phyloP scores from a whole-genome alignment of 2,329 filamentous ascomycete species.

The Leptographium procerum region DNA sequence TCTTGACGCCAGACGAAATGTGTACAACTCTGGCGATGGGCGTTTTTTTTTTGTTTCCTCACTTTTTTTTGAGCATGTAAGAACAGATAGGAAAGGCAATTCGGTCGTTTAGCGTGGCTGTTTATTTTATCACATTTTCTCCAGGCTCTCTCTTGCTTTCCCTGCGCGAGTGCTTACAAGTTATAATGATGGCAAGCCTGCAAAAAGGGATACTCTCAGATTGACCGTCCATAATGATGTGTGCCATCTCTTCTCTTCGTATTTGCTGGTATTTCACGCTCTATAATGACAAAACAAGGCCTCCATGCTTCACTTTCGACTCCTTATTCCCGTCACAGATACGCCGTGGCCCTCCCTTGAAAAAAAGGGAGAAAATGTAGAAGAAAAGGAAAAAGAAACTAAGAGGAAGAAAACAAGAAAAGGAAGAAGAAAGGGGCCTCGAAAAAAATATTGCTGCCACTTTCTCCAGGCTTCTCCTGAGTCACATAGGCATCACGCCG shows the following conservation, averaged over 20 bases:
- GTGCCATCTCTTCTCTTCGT: background rate
- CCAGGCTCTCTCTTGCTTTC: too few species aligned
- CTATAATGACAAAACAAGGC: background rate
- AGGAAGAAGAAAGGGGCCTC: background rate
- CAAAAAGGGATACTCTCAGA: too few species aligned
- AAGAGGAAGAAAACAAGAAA: background rate
- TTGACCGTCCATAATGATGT: too few species aligned
- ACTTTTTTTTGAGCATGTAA: background rate
- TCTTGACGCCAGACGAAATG: background rate
- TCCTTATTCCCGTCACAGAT: background rate
- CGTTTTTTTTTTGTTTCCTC: background rate
- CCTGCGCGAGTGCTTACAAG: too few species aligned
- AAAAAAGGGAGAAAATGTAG: too few species aligned
- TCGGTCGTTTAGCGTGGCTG: background rate
- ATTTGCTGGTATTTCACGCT: background rate
- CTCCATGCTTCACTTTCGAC: background rate
- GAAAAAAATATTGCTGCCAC: background rate
- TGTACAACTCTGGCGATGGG: background rate
- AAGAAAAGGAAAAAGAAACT: background rate
- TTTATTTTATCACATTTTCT: background rate
- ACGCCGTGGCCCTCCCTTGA: background rate
- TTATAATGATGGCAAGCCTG: too few species aligned
- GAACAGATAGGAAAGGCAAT: background rate
- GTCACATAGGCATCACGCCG: constrained; percentile 16
- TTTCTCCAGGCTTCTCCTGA: too few species aligned